Percentiles rank a stretch among this genome's conserved stretches.
Evolutionary conservation across 768 basidiomycete species (phyloP).

Genomic region (Rhodotorula kratochvilovae): DNA sequence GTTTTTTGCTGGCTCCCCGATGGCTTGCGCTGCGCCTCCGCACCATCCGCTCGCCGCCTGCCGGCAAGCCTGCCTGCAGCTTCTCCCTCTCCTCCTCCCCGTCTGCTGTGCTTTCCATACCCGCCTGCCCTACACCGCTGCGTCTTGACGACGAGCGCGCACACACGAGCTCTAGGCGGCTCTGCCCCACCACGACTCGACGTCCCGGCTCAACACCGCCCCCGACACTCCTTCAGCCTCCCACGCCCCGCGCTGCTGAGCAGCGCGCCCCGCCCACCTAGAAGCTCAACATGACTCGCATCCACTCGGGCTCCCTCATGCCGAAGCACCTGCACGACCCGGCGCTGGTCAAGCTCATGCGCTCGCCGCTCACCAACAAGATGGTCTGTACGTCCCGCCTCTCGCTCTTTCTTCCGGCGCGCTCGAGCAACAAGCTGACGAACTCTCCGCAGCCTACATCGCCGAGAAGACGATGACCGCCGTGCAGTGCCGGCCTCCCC

Average conservation of each 20-base stretch:
- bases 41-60: too few species aligned
- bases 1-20: too few species aligned
- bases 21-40: too few species aligned
- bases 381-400: constrained; percentile 59
- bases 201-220: neutral
- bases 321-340: constrained; percentile 69
- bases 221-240: neutral
- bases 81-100: too few species aligned
- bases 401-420: neutral
- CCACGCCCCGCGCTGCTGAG: neutral
- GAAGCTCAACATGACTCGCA: constrained; percentile 8
- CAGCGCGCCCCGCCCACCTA: neutral
- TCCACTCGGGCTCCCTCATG: constrained; percentile 68
- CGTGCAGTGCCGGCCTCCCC: constrained; percentile 53
- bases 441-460: constrained; percentile 55
- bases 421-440: neutral
- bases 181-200: too few species aligned
- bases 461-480: constrained; percentile 69
- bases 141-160: too few species aligned
- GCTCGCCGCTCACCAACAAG: constrained; percentile 66
- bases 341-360: constrained; percentile 70
- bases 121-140: too few species aligned
- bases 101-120: too few species aligned
- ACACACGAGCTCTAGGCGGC: too few species aligned
- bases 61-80: too few species aligned